Evolutionary conservation across 177 flowering plant genomes (phyloP).

Genomic region (Vitis hybrid): DNA sequence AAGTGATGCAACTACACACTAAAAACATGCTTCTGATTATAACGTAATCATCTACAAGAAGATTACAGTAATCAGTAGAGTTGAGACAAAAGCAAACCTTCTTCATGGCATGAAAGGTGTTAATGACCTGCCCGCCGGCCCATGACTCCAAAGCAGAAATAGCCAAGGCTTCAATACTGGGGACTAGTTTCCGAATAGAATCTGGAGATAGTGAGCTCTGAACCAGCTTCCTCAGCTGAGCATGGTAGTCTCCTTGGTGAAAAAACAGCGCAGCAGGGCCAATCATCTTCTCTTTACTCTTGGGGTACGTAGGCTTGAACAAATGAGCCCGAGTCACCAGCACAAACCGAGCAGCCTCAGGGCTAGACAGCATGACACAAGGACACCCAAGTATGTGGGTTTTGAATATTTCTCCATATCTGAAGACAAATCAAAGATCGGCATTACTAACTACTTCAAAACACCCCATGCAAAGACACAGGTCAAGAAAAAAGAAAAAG

Average conservation of each 20-base stretch:
- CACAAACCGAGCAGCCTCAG: slow-evolving; percentile 51
- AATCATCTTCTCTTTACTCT: slow-evolving; percentile 37
- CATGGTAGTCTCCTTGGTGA: slow-evolving; percentile 42
- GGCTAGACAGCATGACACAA: slow-evolving; percentile 56
- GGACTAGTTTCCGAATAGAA: slow-evolving; percentile 19
- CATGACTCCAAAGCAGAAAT: slow-evolving; percentile 27
- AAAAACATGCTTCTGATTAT: no score
- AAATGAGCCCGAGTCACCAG: slow-evolving; percentile 45
- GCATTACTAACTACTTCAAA: background rate
- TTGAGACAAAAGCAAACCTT: slow-evolving; percentile 21
- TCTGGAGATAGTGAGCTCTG: slow-evolving; percentile 33
- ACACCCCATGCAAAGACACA: background rate
- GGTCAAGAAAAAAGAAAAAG: background rate
- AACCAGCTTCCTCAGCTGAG: slow-evolving; percentile 33
- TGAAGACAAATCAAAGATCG: slow-evolving; percentile 7
- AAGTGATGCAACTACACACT: background rate
- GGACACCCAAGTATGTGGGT: slow-evolving; percentile 58
- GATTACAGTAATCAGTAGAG: background rate
- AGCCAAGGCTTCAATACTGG: slow-evolving; percentile 30
- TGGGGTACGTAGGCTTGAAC: slow-evolving; percentile 59
- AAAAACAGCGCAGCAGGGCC: slow-evolving; percentile 46
- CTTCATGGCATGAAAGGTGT: slow-evolving; percentile 38
- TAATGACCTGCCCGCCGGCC: slow-evolving; percentile 15
- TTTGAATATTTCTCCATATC: slow-evolving; percentile 67
- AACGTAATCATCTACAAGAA: no score